Evolutionary conservation across 345 rosid species (phyloP), one percentile per base, ranked within the genome.

Genomic region (Populus euphratica): DNA sequence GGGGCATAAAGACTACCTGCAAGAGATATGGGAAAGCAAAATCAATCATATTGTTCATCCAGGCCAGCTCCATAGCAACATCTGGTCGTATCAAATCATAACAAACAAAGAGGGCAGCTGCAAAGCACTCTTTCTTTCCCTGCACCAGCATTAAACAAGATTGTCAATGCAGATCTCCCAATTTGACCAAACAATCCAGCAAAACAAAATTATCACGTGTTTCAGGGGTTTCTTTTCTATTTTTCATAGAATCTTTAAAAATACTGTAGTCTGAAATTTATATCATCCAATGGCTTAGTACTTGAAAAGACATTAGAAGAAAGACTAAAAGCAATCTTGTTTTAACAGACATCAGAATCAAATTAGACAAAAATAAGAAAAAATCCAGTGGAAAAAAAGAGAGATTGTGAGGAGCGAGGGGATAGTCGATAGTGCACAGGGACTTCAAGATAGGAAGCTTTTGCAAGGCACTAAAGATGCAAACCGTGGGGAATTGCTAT

Each of bases 11-110:
- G 33, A 35, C 23, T 23, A 76, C 78, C 78, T 76, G 78, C 47
- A 76, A 78, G 72, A 68, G 87, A 68, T 91, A 94, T 10, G 98
- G 98, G 88, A 90, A 91, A 64, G 93, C 90, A 76, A 92, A 91
- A 83, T 94, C 98, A n/a, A 90, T 79, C 92, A 94, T 88, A 66
- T 91, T 91, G 91, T 94, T 89, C 79, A 89, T 88, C 98, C 98
- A 94, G 27, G 98, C 97, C 44, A 87, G 91, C 79, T 94, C 98
- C 65, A 94, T 89, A 72, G 87, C 96, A 75, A 94, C 87, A 63
- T 94, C 97, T 36, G 98, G 83, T 73, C 96, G 88, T 73, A 94
- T 80, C 65, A 92, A 83, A 75, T 92, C 98, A 47, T 94, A 92
- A 82, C 98, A 94, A 41, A 94, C 98, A 85, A 94, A 94, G 54